Percentiles rank a stretch among this genome's conserved stretches.
Evolutionary conservation across 345 rosid genomes (phyloP).

Genomic region (Camelina laxa): DNA sequence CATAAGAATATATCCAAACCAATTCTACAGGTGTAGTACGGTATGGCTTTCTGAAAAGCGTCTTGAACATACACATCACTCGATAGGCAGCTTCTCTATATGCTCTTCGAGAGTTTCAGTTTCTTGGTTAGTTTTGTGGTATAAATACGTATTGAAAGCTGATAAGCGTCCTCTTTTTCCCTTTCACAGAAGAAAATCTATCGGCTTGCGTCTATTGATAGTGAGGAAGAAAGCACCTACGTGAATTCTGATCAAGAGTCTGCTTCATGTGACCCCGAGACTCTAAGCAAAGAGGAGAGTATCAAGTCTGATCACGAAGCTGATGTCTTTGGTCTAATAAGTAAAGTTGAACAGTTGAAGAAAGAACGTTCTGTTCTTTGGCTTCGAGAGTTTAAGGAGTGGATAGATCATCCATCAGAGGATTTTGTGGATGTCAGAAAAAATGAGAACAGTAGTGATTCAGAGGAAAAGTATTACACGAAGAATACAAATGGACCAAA

Average conservation of each 20-base stretch:
- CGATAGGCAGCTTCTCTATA: conserved; percentile 17
- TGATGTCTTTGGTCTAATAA: conserved; percentile 85
- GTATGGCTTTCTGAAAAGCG: conserved; percentile 11
- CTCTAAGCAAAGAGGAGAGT: conserved; percentile 71
- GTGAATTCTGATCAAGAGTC: conserved; percentile 81
- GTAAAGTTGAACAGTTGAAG: conserved; percentile 84
- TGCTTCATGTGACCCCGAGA: conserved; percentile 70
- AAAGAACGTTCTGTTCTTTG: conserved; percentile 87
- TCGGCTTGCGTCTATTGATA: conserved; percentile 82
- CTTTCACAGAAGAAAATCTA: conserved; percentile 68
- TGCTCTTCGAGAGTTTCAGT: conserved; percentile 25
- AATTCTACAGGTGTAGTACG: conserved; percentile 5
- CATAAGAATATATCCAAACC: conserved; percentile 12
- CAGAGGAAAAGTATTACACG: conserved; percentile 48
- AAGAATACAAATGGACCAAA: conserved; percentile 47
- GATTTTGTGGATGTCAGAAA: conserved; percentile 47
- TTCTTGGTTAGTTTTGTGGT: conserved; percentile 30
- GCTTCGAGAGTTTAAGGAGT: conserved; percentile 90
- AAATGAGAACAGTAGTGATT: conserved; percentile 35
- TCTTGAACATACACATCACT: conserved; percentile 6
- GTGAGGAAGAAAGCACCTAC: conserved; percentile 70
- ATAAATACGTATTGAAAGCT: conserved; percentile 3
- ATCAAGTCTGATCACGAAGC: conserved; percentile 74
- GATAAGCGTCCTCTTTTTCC: conserved; percentile 19
- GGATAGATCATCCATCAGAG: conserved; percentile 84